Evolutionary conservation across 2,329 filamentous ascomycete genomes (phyloP), one percentile per base, ranked within the genome.

Genomic region (Diaporthe vexans): DNA sequence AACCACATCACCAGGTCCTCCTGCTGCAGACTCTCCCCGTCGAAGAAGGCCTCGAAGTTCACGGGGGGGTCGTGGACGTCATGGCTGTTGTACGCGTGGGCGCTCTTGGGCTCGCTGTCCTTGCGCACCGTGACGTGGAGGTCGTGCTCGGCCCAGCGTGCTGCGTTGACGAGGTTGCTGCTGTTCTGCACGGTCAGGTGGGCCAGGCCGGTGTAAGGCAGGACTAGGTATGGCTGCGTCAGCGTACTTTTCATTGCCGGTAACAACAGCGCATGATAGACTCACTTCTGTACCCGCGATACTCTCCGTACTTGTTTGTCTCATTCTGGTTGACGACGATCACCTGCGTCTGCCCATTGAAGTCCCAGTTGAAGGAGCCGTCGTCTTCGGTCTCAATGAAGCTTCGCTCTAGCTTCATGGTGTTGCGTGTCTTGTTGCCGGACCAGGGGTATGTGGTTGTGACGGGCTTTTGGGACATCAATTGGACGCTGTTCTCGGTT

Each of bases 1-100:
- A 90, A 83, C 84, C 86, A 90, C 17, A 90, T 71, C 3, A 90
- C 88, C 15, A 88, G 74, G 72, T 87, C 86, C 77, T 86, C 84
- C 72, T 87, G 82, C 54, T 80, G 77, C 4, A 87, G 78, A 13
- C 76, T 80, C 77, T 88, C 84, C 59, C 81, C 83, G 74, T 88
- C 79, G 48, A 88, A 85, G 79, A 89, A 89, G 37, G 84, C 83
- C 54, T 79, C 79, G 76, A 91, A 90, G 77, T 90, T 82, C 26
- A 90, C 80, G 4, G 87, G 81, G 7, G 89, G 89, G 69, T 89
- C 83, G 4, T 82, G 52, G 0, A 84, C 81, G 40, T 86, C 83
- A 76, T 86, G 83, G 63, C 80, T 83, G 76, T 89, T 89, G 73
- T 84, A 82, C 0, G 86, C 80, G 51, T 88, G 84, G 0, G 86